These are phyloP conservation scores for Camelina sativa DNA, from an alignment of 345 rosid species.

Conservation along the genomic window DNA sequence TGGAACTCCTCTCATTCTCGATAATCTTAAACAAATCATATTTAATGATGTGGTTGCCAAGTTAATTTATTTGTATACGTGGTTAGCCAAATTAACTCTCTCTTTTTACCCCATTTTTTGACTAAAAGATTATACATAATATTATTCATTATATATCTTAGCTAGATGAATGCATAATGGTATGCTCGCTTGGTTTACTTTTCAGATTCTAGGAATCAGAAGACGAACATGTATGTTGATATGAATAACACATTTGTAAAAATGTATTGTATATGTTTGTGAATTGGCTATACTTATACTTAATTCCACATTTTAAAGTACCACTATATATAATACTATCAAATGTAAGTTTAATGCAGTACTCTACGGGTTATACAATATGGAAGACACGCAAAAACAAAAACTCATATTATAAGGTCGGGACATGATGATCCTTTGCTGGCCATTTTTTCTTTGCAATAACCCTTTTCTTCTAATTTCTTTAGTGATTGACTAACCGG, in stretches of 20 bases:
- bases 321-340: too few relatives aligned
- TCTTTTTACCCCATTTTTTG: neutral
- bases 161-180: too few relatives aligned
- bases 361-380: neutral
- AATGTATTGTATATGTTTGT: neutral
- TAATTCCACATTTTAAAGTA: too few relatives aligned
- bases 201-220: too few relatives aligned
- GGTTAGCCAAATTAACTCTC: neutral
- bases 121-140: neutral
- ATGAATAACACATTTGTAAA: too few relatives aligned
- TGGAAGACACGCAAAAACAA: neutral
- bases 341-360: neutral
- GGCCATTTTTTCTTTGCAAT: neutral
- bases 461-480: slow-evolving; percentile 23
- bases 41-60: slow-evolving; percentile 23
- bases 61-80: neutral
- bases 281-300: too few relatives aligned
- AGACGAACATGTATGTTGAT: too few relatives aligned
- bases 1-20: slow-evolving; percentile 36
- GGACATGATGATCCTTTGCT: slow-evolving; percentile 13
- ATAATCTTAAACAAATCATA: slow-evolving; percentile 28
- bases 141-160: too few relatives aligned
- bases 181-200: too few relatives aligned
- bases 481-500: slow-evolving; percentile 32
- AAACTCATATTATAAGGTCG: neutral